A percentile compares a stretch with the other conserved stretches of the same genome.
phyloP scores from a whole-genome alignment of 495 filamentous ascomycete genomes.

The Tuber aestivum region DNA sequence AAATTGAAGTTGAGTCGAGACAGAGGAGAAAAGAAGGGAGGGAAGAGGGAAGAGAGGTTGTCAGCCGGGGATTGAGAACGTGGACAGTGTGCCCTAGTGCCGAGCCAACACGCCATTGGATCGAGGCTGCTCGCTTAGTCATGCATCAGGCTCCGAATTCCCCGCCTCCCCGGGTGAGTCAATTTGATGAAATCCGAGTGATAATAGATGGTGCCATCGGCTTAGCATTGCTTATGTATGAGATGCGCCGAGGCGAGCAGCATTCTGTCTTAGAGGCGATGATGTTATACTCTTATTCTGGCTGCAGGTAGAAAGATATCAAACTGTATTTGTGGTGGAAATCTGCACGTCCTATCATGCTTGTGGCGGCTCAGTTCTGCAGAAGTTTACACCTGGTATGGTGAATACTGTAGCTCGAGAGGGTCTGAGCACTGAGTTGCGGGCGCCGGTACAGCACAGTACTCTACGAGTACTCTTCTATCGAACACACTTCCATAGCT shows the following conservation, averaged over 20 bases:
- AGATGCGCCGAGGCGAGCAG: not conserved
- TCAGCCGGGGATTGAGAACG: conserved; percentile 32
- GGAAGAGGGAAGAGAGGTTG: conserved; percentile 13
- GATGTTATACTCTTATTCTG: not conserved
- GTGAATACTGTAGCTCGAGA: not conserved
- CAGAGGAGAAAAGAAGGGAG: conserved; percentile 9
- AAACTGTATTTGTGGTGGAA: not conserved
- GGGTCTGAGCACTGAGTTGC: not conserved
- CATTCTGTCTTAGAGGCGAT: not conserved
- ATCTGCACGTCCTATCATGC: not conserved
- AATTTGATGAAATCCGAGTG: not conserved
- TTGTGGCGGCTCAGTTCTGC: not conserved
- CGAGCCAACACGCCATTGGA: conserved; percentile 26
- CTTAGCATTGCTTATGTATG: not conserved
- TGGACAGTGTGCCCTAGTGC: conserved; percentile 30
- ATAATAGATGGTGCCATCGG: not conserved
- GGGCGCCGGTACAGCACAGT: no score
- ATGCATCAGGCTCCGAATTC: conserved; percentile 22
- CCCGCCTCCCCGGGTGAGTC: not conserved
- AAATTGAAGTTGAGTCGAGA: conserved; percentile 8
- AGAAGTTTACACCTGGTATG: not conserved
- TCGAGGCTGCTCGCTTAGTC: conserved; percentile 20
- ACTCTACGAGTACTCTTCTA: not conserved
- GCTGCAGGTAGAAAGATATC: not conserved
- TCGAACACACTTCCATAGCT: not conserved